Percentiles rank a stretch among this genome's conserved stretches.
These are phyloP conservation scores for Colletotrichum truncatum DNA, from an alignment of 2,329 filamentous ascomycete species.

Conservation along the genomic window DNA sequence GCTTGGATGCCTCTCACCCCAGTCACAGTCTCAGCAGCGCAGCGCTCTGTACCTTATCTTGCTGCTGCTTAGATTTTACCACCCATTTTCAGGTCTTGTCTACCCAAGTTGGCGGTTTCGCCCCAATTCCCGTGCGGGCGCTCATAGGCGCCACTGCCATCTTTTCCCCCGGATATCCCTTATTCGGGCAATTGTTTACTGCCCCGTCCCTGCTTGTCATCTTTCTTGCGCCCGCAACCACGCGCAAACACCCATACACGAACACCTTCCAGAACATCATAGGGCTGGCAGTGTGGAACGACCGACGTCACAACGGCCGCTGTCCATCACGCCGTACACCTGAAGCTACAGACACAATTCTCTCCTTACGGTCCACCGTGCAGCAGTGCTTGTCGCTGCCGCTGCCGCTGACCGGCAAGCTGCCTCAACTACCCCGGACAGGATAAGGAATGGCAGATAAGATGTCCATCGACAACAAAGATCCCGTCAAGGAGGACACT, in stretches of 20 bases:
- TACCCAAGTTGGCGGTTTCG: slow-evolving; percentile 31
- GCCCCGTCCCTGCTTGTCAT: slow-evolving; percentile 37
- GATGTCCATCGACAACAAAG: slow-evolving; percentile 74
- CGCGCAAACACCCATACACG: slow-evolving; percentile 46
- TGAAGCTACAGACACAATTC: slow-evolving; percentile 25
- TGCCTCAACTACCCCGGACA: slow-evolving; percentile 39
- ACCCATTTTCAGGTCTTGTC: slow-evolving; percentile 50
- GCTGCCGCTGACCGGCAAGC: slow-evolving; percentile 42
- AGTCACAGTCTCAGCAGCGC: slow-evolving; percentile 32
- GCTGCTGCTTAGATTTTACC: slow-evolving; percentile 34
- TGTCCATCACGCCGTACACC: too few species aligned
- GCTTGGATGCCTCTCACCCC: slow-evolving; percentile 31
- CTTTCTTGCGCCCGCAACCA: slow-evolving; percentile 45
- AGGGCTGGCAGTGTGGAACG: slow-evolving; percentile 33
- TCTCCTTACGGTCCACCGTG: slow-evolving; percentile 14
- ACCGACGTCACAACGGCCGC: slow-evolving; percentile 44
- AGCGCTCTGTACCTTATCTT: slow-evolving; percentile 32
- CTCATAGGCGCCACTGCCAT: slow-evolving; percentile 39
- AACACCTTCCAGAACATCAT: slow-evolving; percentile 36
- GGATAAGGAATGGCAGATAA: slow-evolving; percentile 68
- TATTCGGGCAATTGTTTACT: slow-evolving; percentile 34
- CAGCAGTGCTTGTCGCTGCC: slow-evolving; percentile 42
- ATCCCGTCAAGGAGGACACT: slow-evolving; percentile 64
- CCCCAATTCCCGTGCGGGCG: slow-evolving; percentile 33
- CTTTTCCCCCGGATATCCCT: slow-evolving; percentile 29